A percentile compares a stretch with the other conserved stretches of the same genome.
Evolutionary conservation across 306 rosid species (phyloP).

Genomic region (Malus sylvestris): DNA sequence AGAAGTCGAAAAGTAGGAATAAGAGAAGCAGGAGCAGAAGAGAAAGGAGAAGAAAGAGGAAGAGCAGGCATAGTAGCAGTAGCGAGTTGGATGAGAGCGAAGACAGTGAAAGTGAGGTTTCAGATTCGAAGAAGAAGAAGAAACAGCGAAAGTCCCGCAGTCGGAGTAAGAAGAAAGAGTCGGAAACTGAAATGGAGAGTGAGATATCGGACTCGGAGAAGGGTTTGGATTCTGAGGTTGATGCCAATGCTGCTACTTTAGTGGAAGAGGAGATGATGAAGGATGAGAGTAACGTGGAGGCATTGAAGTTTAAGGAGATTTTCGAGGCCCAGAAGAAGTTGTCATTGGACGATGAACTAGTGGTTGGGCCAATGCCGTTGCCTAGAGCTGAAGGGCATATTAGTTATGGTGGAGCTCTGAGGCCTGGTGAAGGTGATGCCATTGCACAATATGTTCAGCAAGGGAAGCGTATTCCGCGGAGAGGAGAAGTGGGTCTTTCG

Average conservation of each 20-base stretch:
- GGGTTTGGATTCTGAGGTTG: slow-evolving; percentile 39
- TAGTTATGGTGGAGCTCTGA: slow-evolving; percentile 97
- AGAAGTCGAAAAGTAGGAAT: slow-evolving; percentile 21
- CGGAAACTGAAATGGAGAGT: slow-evolving; percentile 25
- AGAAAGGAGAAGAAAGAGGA: slow-evolving; percentile 15
- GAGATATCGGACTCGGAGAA: slow-evolving; percentile 36
- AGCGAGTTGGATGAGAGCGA: slow-evolving; percentile 18
- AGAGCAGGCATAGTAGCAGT: slow-evolving; percentile 20
- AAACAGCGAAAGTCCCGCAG: slow-evolving; percentile 29
- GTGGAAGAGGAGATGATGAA: slow-evolving; percentile 42
- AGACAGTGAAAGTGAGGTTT: slow-evolving; percentile 16
- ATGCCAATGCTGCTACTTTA: slow-evolving; percentile 13
- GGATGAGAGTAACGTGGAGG: slow-evolving; percentile 48
- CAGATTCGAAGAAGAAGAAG: slow-evolving; percentile 27
- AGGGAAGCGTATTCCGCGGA: slow-evolving; percentile 94
- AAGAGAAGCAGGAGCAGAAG: slow-evolving; percentile 14
- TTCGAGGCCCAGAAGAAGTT: slow-evolving; percentile 75
- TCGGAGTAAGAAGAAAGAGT: slow-evolving; percentile 21
- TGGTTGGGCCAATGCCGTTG: slow-evolving; percentile 91
- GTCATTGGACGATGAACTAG: slow-evolving; percentile 49
- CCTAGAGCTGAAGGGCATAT: slow-evolving; percentile 96
- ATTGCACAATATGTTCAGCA: slow-evolving; percentile 95
- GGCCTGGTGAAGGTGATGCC: slow-evolving; percentile 99
- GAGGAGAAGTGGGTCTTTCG: slow-evolving; percentile 99
- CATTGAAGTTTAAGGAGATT: slow-evolving; percentile 55